A percentile compares a stretch with the other conserved stretches of the same genome.
These are phyloP conservation scores for Candida xiaguanensis DNA, from an alignment of 805 yeast species.

Conservation along the genomic window DNA sequence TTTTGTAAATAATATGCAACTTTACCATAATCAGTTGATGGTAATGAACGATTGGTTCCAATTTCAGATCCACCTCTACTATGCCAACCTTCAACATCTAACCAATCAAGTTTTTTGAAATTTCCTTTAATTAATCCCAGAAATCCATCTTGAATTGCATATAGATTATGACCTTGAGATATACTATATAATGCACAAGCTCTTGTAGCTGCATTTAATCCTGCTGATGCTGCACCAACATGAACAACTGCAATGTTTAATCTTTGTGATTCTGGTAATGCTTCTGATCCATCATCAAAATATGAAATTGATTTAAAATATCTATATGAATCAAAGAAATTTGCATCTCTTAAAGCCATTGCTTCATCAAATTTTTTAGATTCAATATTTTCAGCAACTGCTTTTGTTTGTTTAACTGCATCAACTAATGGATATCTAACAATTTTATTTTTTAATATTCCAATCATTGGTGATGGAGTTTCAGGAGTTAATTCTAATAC, in stretches of 20 bases:
- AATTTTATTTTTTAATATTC: constrained; percentile 66
- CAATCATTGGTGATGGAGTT: constrained; percentile 79
- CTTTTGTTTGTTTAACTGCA: constrained; percentile 67
- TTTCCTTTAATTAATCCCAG: constrained; percentile 63
- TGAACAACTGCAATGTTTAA: constrained; percentile 67
- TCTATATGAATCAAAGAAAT: constrained; percentile 59
- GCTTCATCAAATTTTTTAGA: constrained; percentile 66
- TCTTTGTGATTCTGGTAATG: constrained; percentile 48
- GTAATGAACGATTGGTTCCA: constrained; percentile 74
- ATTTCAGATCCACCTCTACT: constrained; percentile 75
- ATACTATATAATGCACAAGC: constrained; percentile 73
- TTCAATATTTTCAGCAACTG: constrained; percentile 68
- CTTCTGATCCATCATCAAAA: constrained; percentile 31
- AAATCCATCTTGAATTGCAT: constrained; percentile 73
- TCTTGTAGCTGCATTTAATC: constrained; percentile 72
- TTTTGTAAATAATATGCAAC: constrained; percentile 72
- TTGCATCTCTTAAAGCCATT: constrained; percentile 66
- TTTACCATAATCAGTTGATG: constrained; percentile 64
- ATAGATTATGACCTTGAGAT: constrained; percentile 70
- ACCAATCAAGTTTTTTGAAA: constrained; percentile 59
- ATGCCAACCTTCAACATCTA: constrained; percentile 71
- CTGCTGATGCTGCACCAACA: constrained; percentile 80
- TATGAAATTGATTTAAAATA: constrained; percentile 56
- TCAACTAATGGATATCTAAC: constrained; percentile 66
- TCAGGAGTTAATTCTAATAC: constrained; percentile 64